Conservation (phyloP, 352 stramenopile species). For the Chrysophaeum taylorii region DNA sequence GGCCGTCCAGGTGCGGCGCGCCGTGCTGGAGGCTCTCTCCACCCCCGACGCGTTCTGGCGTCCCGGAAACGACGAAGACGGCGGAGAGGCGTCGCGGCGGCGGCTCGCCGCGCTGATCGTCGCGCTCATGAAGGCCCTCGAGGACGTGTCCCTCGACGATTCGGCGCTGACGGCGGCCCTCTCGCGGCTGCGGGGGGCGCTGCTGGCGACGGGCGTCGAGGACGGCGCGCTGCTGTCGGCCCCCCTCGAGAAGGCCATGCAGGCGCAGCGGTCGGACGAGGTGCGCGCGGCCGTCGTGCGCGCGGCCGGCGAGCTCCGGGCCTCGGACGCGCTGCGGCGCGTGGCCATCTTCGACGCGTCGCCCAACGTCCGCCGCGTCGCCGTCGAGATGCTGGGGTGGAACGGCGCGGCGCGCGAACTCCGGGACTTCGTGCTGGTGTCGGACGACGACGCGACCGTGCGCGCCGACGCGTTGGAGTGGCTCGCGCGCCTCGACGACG, state of each 20-base stretch:
- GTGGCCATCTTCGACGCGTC: background rate
- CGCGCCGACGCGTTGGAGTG: background rate
- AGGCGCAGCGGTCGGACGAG: background rate
- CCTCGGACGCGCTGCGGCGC: background rate
- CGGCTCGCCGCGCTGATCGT: background rate
- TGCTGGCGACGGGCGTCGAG: background rate
- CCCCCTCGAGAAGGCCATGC: constrained; percentile 1
- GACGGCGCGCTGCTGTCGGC: background rate
- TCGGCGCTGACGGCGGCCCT: background rate
- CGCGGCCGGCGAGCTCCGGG: background rate
- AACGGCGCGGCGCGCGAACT: background rate
- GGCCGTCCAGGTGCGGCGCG: background rate
- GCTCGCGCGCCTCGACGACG: constrained; percentile 1
- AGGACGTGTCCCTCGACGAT: background rate
- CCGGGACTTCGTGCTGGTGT: background rate
- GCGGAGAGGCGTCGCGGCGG: background rate
- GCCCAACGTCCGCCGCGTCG: background rate
- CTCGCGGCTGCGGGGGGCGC: background rate
- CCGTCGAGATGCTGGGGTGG: background rate
- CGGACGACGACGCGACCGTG: background rate
- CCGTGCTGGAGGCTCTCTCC: background rate
- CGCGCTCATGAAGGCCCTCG: constrained; percentile 1
- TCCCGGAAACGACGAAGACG: background rate
- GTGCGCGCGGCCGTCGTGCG: background rate
- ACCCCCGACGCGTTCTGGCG: background rate